These are phyloP conservation scores for Obba rivulosa DNA, from an alignment of 768 basidiomycete species.

Conservation along the genomic window DNA sequence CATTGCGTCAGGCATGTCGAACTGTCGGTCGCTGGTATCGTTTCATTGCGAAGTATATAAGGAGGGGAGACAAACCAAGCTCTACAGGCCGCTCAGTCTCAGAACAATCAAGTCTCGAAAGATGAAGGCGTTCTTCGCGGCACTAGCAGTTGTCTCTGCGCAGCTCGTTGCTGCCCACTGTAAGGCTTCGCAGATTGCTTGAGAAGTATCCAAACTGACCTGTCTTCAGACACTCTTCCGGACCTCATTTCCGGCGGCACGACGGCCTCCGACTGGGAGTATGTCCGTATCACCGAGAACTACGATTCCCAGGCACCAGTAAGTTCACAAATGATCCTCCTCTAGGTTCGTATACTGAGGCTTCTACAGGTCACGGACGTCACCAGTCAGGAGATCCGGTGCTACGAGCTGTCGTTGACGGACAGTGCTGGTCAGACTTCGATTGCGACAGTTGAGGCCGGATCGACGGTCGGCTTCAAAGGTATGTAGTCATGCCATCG, in stretches of 20 bases:
- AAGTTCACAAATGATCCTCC: conserved; percentile 1
- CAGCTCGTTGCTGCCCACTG: conserved; percentile 20
- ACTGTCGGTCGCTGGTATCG: too few species aligned
- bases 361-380: conserved; percentile 23
- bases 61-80: too few species aligned
- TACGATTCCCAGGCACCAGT: conserved; percentile 27
- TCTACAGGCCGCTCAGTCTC: too few species aligned
- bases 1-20: too few species aligned
- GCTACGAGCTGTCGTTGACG: conserved; percentile 26
- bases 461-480: conserved; percentile 24
- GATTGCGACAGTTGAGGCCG: conserved; percentile 23
- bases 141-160: conserved; percentile 12
- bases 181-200: not conserved
- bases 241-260: conserved; percentile 22
- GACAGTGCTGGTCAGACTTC: conserved; percentile 18
- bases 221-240: conserved; percentile 24
- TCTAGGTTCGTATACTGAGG: not conserved
- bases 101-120: too few species aligned
- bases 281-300: conserved; percentile 27
- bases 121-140: conserved; percentile 18
- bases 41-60: too few species aligned
- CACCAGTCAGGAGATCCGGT: conserved; percentile 25
- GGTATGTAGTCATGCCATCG: conserved; percentile 1
- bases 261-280: conserved; percentile 23
- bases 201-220: not conserved